A percentile compares a stretch with the other conserved stretches of the same genome.
phyloP scores from a whole-genome alignment of 805 yeast species.

The Cyberlindnera japonica region DNA sequence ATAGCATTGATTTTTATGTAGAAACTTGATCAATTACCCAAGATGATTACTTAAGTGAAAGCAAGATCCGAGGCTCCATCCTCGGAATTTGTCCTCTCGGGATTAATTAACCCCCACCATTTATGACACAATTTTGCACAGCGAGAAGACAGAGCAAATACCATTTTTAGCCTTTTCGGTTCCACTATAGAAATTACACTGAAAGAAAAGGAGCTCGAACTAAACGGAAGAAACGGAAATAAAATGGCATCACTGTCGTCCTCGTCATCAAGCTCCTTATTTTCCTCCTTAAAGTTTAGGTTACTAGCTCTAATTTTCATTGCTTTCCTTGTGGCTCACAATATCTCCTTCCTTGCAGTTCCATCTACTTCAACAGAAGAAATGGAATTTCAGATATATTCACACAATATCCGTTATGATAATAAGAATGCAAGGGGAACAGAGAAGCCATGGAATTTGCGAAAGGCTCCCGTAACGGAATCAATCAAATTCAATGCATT shows the following conservation, averaged over 20 bases:
- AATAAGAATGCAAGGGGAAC: slow-evolving; percentile 32
- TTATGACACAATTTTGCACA: no score
- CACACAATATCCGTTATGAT: slow-evolving; percentile 45
- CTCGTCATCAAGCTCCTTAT: no score
- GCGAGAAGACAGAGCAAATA: no score
- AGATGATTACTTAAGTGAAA: not conserved
- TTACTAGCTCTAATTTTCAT: not conserved
- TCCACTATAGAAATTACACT: no score
- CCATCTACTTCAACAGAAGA: not conserved
- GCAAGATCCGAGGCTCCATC: not conserved
- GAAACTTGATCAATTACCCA: not conserved
- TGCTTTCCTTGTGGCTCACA: slow-evolving; percentile 6
- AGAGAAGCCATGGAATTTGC: slow-evolving; percentile 44
- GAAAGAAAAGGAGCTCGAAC: no score
- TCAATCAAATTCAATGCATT: slow-evolving; percentile 40
- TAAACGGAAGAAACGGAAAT: no score
- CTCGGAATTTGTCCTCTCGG: not conserved
- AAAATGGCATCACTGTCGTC: no score
- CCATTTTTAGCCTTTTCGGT: no score
- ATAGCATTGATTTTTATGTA: not conserved
- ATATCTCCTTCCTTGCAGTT: slow-evolving; percentile 4
- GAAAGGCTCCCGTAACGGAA: slow-evolving; percentile 36
- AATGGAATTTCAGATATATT: slow-evolving; percentile 28
- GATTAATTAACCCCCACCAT: no score
- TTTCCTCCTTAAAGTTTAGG: no score